Base-by-base conservation (phyloP, 129 eudicot genomes). In the Flaveria linearis region DNA sequence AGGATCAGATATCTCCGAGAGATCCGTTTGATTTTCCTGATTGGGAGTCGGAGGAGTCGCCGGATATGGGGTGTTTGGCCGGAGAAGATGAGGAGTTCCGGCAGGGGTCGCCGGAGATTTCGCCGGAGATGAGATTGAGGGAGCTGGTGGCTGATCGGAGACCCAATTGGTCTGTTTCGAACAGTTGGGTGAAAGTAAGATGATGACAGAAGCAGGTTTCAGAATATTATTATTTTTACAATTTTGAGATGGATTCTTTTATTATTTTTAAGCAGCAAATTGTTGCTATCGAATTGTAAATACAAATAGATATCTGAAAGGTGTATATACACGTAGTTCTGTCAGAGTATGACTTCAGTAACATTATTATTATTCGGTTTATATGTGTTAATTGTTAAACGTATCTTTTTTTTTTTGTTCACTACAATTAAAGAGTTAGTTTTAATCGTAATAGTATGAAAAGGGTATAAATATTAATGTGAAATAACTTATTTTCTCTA, bases 11-110 rank as follows among this genome's bases (percentile, higher is more conserved):
- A 17, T 93, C 98, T 42, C 98, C 98, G 0, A 93, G 88, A 52
- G 75, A 93, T 15, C 86, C 91, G 16, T 85, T 93, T 57, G 97
- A 88, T 81, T 89, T 90, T 58, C 89, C 96, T 4, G 88, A 87
- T 57, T 87, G 96, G 90, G 84, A 78, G 22, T 80, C 88, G 28
- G 81, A 90, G 72, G 50, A 80, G 73, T 36, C 78, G 14, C 76
- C 85, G 75, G 82, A 82, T 17, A 20, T 70, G 16, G 62, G 58
- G 28, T 25, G 63, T 13, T 52, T 73, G 69, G 51, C 30, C 9
- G 60, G 60, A 22, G 71, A 62, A 72, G 82, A 41, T 39, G 15
- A 26, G 14, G 66, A 28, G 26, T 76, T 53, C 43, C 18, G 61
- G 14, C 55, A 8, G 9, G 79, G 30, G 10, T 76, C 81, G 12